Evolutionary conservation across 1,139 yeast genomes (phyloP), one percentile per base, ranked within the genome.

Genomic region (Kodamaea suecica): DNA sequence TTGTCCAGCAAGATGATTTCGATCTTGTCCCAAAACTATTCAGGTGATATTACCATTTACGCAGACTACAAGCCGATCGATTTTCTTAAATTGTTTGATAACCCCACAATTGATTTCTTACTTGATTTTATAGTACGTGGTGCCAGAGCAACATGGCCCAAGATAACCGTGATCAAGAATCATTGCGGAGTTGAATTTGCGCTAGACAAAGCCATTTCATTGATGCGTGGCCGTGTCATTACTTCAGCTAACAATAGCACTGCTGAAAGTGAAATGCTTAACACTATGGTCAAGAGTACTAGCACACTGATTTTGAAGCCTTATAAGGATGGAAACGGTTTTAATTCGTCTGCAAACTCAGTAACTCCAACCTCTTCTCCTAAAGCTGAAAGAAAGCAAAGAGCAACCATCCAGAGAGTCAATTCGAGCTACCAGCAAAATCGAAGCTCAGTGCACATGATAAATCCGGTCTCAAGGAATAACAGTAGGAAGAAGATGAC

Each of bases 111-210:
- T 0, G 84, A 78, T 35, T 86, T 84, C 49, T 60, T 88, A 36
- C 58, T 80, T 32, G 82, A 81, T 38, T 82, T 88, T 38, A 75
- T 82, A 5, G 69, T 80, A 29, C 73, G 95, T 43, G 98, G 97
- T 2, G 95, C 95, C 0, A 67, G 85, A 42, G 92, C 97, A 0
- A 81, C 95, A 0, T 92, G 97, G 97, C 95, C 96, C 0, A 85
- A 86, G 50, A 61, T 90, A 3, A 77, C 95, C 1, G 72, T 88
- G 26, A 86, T 90, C 33, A 74, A 81, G 44, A 90, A 90, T 54
- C 96, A 87, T 52, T 87, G 96, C 56, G 81, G 92, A 0, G 79
- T 88, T 27, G 98, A 92, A 51, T 82, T 90, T 57, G 85, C 90
- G 0, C 62, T 92, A 30, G 97, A 90, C 58, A 76, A 74, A 42